phyloP scores from a whole-genome alignment of 441 rosid genomes.

The Gossypium schwendimanii region DNA sequence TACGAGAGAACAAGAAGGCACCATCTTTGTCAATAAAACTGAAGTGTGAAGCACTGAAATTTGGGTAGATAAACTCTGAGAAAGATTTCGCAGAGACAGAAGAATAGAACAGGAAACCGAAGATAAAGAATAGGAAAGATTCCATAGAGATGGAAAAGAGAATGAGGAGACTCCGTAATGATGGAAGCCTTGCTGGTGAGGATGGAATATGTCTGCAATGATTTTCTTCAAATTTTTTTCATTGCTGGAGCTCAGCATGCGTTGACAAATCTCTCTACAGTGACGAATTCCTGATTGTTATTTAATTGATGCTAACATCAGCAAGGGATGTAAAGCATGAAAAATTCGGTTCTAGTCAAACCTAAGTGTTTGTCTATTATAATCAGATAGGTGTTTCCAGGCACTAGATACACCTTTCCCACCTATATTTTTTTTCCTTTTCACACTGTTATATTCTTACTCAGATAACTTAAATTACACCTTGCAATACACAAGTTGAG shows the following conservation, averaged over 20 bases:
- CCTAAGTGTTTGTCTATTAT: conserved; percentile 10
- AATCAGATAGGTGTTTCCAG: conserved; percentile 5
- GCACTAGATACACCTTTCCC: not conserved
- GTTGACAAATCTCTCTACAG: conserved; percentile 28
- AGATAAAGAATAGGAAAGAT: conserved; percentile 23
- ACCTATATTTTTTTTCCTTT: not conserved
- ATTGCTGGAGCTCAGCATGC: conserved; percentile 12
- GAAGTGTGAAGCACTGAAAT: conserved; percentile 61
- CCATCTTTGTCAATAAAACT: conserved; percentile 49
- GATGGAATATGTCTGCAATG: conserved; percentile 21
- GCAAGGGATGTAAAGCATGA: conserved; percentile 7
- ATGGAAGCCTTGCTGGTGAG: conserved; percentile 14
- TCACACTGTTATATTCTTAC: not conserved
- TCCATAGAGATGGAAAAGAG: conserved; percentile 37
- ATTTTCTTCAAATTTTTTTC: conserved; percentile 12
- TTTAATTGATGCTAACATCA: conserved; percentile 21
- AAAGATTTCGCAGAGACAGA: conserved; percentile 30
- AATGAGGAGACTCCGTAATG: conserved; percentile 15
- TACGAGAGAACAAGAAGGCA: conserved; percentile 56
- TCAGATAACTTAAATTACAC: not conserved
- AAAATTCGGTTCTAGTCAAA: conserved; percentile 19
- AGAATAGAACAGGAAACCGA: conserved; percentile 29
- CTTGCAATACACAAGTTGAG: not conserved
- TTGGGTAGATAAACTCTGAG: conserved; percentile 48
- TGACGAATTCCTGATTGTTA: conserved; percentile 15